Percentiles rank a stretch among this genome's conserved stretches.
Evolutionary conservation across 495 filamentous ascomycete genomes (phyloP).

Genomic region (Apiosordaria backusii): DNA sequence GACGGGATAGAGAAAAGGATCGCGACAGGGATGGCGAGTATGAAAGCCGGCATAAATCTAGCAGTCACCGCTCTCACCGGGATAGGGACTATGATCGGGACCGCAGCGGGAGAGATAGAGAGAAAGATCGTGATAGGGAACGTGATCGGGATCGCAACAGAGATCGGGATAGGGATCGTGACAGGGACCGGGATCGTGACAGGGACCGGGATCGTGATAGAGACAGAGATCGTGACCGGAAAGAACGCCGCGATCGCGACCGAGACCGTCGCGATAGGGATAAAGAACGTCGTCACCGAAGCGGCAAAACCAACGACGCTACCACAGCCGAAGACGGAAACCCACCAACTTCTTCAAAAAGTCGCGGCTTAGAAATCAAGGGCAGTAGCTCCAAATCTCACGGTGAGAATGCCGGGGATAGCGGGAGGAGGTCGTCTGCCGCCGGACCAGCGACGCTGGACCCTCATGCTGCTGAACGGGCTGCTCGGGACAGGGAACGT

Average conservation of each 20-base stretch:
- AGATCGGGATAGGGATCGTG: constrained; percentile 32
- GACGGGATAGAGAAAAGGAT: constrained; percentile 38
- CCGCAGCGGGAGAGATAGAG: constrained; percentile 37
- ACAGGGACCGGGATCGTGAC: constrained; percentile 45
- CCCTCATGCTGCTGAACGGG: constrained; percentile 71
- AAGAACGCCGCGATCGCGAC: constrained; percentile 38
- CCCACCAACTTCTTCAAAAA: constrained; percentile 9
- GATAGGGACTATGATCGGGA: constrained; percentile 44
- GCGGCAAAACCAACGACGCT: constrained; percentile 42
- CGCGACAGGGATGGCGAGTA: constrained; percentile 34
- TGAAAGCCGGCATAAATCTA: constrained; percentile 32
- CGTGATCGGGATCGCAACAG: constrained; percentile 37
- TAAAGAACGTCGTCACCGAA: constrained; percentile 42
- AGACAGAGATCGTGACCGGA: constrained; percentile 40
- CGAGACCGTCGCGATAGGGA: constrained; percentile 38
- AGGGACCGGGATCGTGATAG: constrained; percentile 45
- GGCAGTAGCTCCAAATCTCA: constrained; percentile 19
- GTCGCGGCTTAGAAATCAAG: constrained; percentile 38
- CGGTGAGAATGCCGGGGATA: background rate
- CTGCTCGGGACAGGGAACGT: constrained; percentile 71
- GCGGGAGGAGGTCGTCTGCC: constrained; percentile 19
- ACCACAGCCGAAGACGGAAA: background rate
- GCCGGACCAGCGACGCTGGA: constrained; percentile 48
- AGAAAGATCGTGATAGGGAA: constrained; percentile 38
- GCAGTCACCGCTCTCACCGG: constrained; percentile 45